Percentiles rank a stretch among this genome's conserved stretches.
Evolutionary conservation across 2,329 filamentous ascomycete genomes (phyloP).

Genomic region (Dactylellina parvicollis): DNA sequence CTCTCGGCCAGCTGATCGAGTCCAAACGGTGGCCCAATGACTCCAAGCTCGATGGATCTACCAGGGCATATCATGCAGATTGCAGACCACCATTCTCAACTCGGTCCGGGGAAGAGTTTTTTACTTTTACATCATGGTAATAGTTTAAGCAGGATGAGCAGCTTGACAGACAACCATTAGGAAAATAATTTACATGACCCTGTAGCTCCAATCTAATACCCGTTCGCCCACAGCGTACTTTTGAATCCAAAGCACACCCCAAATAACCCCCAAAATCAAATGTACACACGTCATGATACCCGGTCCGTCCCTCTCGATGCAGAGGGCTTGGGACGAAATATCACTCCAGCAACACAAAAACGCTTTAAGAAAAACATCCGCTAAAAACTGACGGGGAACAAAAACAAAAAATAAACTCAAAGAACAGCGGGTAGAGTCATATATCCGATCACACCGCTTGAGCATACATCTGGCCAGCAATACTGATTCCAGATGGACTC

Average conservation of each 20-base stretch:
- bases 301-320: constrained; percentile 21
- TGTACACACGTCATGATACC: constrained; percentile 20
- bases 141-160: neutral
- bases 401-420: neutral
- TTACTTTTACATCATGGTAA: neutral
- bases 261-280: neutral
- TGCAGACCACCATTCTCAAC: neutral
- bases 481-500: constrained; percentile 24
- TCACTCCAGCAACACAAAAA: constrained; percentile 47
- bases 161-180: too few relatives aligned
- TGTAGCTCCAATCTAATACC: neutral
- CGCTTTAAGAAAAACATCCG: constrained; percentile 8
- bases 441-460: constrained; percentile 39
- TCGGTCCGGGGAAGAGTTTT: neutral
- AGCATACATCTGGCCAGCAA: constrained; percentile 52
- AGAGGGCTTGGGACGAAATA: constrained; percentile 16
- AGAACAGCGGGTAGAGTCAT: constrained; percentile 12
- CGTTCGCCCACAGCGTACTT: neutral
- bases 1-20: neutral
- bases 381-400: constrained; percentile 18
- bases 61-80: constrained; percentile 1
- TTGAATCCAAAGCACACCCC: neutral
- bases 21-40: constrained; percentile 4
- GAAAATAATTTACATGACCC: too few relatives aligned
- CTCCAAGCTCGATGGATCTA: constrained; percentile 7